Base-by-base conservation (phyloP, 306 rosid species). In the Fragaria vesca region DNA sequence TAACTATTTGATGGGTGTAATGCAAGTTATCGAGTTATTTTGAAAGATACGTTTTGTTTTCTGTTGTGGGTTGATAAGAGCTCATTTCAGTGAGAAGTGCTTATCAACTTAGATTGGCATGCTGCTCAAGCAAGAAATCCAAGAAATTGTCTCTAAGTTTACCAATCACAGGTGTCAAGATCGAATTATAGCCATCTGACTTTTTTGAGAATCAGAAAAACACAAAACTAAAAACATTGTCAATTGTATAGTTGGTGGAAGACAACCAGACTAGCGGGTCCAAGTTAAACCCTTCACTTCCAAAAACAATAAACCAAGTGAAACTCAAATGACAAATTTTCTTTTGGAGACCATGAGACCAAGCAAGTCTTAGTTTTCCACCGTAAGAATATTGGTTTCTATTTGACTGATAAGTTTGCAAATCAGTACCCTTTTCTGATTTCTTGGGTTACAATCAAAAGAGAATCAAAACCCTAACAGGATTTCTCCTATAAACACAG, bases 191-290 rank as follows among this genome's bases (percentile, higher is more conserved):
- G 60, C 50, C 66, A 13, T 40, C 6, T n/a, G 34, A 72, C 50
- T 52, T 52, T 32, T 54, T n/a, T 9, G 0, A 50, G 50, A 73
- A 55, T 30, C 3, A 12, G n/a, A 55, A n/a, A 20, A 36, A 38
- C 24, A 34, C 50, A 20, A 18, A 20, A 61, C 4, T 55, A 6
- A 52, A 38, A 55, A 42, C 40, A 40, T 40, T 15, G 63, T 13
- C 72, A 40, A 13, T 34, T 18, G 70, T 36, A 5, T 18, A 13
- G 51, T 4, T 38, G 38, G 61, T 76, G 81, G 83, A 47, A 28
- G 81, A 72, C 79, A 47, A 57, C 84, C 87, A 30, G 66, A 80
- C 11, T 69, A 66, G 58, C 75, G 83, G 78, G 81, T 72, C 83
- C 83, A 76, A 74, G 51, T 68, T 4, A 68, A 42, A 46, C 73